Percentiles rank a stretch among this genome's conserved stretches.
Evolutionary conservation across 768 basidiomycete genomes (phyloP).

Genomic region (Pleurotus cornucopiae): DNA sequence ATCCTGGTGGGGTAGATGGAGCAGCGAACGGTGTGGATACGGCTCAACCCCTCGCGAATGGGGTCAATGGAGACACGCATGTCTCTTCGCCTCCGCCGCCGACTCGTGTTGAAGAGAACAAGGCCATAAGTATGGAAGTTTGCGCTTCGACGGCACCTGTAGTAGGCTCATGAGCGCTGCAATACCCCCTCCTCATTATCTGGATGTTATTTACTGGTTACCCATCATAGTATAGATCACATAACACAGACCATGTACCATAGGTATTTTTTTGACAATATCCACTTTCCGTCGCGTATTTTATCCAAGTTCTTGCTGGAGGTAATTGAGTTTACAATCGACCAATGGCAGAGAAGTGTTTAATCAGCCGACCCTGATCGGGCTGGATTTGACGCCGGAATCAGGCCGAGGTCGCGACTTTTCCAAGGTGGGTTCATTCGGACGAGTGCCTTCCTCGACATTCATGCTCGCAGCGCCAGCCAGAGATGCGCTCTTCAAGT

Average conservation of each 20-base stretch:
- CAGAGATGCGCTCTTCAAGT: conserved; percentile 36
- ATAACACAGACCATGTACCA: background rate
- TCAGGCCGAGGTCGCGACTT: too few species aligned
- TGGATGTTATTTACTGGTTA: background rate
- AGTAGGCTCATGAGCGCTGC: background rate
- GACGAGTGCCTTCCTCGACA: conserved; percentile 2
- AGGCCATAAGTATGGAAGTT: background rate
- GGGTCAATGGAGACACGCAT: conserved; percentile 1
- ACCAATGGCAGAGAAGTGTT: background rate
- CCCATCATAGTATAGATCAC: background rate
- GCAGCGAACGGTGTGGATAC: conserved; percentile 12
- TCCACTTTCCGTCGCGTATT: too few species aligned
- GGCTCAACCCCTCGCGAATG: conserved; percentile 2
- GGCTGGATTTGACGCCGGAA: conserved; percentile 3
- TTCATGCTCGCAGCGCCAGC: conserved; percentile 39
- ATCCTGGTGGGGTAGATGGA: conserved; percentile 1
- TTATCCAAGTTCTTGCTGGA: background rate
- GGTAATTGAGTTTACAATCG: background rate
- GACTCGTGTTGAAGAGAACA: background rate
- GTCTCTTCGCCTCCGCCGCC: background rate
- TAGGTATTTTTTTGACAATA: background rate
- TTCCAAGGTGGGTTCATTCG: background rate
- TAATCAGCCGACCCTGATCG: conserved; percentile 6
- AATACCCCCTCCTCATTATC: background rate
- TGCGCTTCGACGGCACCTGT: background rate